phyloP scores from a whole-genome alignment of 176 grass and related monocot species.

The Cocos nucifera region DNA sequence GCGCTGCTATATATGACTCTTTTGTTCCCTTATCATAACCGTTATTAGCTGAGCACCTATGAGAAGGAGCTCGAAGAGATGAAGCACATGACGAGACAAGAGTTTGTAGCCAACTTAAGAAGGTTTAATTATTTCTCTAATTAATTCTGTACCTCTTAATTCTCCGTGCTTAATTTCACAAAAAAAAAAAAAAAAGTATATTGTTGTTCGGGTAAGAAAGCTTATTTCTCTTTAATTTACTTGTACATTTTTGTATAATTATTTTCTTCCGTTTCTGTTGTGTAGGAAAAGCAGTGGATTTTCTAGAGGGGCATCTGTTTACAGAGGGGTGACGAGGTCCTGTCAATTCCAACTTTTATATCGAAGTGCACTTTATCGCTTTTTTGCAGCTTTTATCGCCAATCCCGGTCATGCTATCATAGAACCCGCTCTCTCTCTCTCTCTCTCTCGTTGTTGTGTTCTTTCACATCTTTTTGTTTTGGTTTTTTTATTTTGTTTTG shows the following conservation, averaged over 20 bases:
- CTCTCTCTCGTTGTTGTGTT: background rate
- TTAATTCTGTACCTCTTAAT: too few relatives aligned
- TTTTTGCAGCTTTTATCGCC: conserved; percentile 36
- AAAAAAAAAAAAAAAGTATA: too few relatives aligned
- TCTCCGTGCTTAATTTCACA: too few relatives aligned
- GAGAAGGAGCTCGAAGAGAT: conserved; percentile 85
- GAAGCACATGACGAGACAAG: conserved; percentile 81
- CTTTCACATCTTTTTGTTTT: background rate
- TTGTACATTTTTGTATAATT: too few relatives aligned
- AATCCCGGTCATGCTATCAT: conserved; percentile 5
- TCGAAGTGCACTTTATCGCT: conserved; percentile 17
- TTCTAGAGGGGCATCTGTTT: conserved; percentile 93
- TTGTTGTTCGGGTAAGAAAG: too few relatives aligned
- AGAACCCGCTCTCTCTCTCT: conserved; percentile 13
- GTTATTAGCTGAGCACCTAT: conserved; percentile 45
- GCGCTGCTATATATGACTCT: too few relatives aligned
- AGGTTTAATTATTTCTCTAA: conserved; percentile 27
- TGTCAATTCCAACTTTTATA: conserved; percentile 18
- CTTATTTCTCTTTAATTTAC: too few relatives aligned
- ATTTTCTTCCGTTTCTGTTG: background rate
- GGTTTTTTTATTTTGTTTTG: background rate
- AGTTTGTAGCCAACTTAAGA: conserved; percentile 78
- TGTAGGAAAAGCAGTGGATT: conserved; percentile 95
- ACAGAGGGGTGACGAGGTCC: conserved; percentile 96
- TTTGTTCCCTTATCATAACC: background rate